Evolutionary conservation across 2,329 filamentous ascomycete species (phyloP).

Genomic region (Calonectria hongkongensis): DNA sequence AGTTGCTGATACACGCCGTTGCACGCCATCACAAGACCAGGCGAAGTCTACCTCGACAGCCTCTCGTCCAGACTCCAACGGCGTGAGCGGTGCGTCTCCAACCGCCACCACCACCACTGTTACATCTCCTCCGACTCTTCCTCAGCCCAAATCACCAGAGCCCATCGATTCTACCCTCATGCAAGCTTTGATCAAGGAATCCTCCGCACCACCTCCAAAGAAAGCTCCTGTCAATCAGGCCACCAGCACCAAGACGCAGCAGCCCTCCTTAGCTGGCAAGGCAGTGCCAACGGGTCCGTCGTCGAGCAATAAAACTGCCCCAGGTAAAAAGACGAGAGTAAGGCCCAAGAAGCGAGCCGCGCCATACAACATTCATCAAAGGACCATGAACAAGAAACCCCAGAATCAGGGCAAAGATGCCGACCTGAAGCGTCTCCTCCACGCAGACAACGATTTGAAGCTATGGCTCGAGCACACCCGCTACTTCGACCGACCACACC

Average conservation of each 20-base stretch:
- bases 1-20: neutral
- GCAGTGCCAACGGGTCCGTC: conserved; percentile 5
- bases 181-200: neutral
- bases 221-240: neutral
- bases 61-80: neutral
- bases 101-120: neutral
- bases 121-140: neutral
- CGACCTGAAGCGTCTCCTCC: neutral
- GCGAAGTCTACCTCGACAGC: neutral
- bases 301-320: neutral
- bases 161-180: neutral
- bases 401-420: neutral
- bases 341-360: neutral
- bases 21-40: no score
- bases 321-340: neutral
- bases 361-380: neutral
- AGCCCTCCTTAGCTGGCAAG: neutral
- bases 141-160: neutral
- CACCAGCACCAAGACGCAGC: neutral
- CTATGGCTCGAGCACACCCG: conserved; percentile 14
- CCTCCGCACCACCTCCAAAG: neutral
- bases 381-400: neutral
- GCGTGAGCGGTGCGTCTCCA: neutral
- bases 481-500: conserved; percentile 3
- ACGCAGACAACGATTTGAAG: neutral